These are phyloP conservation scores for Auricularia cornea DNA, from an alignment of 768 basidiomycete species.

Conservation along the genomic window DNA sequence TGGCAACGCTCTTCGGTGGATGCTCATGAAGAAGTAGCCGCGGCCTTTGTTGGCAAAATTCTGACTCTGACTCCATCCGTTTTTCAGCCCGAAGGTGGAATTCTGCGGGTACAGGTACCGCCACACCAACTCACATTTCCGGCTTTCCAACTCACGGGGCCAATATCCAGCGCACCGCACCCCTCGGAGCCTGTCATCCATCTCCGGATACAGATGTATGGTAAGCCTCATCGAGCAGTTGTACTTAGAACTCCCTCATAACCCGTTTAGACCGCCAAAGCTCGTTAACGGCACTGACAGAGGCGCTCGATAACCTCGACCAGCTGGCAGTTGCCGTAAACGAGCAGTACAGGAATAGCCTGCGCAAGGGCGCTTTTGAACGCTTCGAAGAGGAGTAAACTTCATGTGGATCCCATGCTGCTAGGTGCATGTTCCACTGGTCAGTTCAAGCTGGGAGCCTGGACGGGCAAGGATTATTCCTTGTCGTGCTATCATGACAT, in stretches of 20 bases:
- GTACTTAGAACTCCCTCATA: neutral
- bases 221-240: conserved; percentile 38
- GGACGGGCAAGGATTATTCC: too few relatives aligned
- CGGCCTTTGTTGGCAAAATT: conserved; percentile 3
- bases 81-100: conserved; percentile 81
- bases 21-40: conserved; percentile 96
- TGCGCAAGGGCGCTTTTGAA: conserved; percentile 47
- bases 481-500: too few relatives aligned
- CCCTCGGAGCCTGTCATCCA: conserved; percentile 96
- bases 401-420: too few relatives aligned
- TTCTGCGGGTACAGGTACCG: conserved; percentile 94
- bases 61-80: neutral
- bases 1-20: conserved; percentile 92
- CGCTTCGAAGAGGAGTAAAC: conserved; percentile 53
- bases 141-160: neutral
- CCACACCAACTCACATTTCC: neutral
- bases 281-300: conserved; percentile 69
- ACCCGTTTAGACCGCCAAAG: conserved; percentile 85
- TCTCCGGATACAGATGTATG: conserved; percentile 99
- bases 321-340: conserved; percentile 64
- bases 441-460: too few relatives aligned
- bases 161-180: conserved; percentile 64
- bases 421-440: too few relatives aligned
- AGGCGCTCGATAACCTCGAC: conserved; percentile 71
- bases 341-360: conserved; percentile 53